A percentile compares a stretch with the other conserved stretches of the same genome.
phyloP scores from a whole-genome alignment of 805 yeast genomes.

The Candida ascalaphidarum region DNA sequence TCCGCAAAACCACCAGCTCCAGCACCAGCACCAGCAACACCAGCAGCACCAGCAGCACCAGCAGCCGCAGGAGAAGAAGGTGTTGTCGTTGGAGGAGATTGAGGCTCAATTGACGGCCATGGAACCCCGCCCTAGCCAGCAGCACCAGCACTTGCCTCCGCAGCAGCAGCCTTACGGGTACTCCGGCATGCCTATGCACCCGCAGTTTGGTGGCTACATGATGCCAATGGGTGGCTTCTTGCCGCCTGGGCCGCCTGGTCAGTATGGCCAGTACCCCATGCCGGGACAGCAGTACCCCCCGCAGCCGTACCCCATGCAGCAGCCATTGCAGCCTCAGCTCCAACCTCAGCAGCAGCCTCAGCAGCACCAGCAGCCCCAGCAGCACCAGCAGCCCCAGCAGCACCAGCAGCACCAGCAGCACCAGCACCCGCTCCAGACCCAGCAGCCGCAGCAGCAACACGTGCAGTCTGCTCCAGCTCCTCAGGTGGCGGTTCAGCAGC shows the following conservation, averaged over 20 bases:
- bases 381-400: constrained; percentile 1
- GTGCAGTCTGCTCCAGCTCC: constrained; percentile 2
- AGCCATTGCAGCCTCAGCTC: constrained; percentile 9
- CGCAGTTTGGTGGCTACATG: constrained; percentile 31
- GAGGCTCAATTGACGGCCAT: constrained; percentile 66
- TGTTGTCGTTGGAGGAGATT: constrained; percentile 72
- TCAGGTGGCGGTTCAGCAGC: constrained; percentile 3
- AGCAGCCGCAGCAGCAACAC: constrained; percentile 4
- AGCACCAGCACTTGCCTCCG: constrained; percentile 9
- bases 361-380: constrained; percentile 10
- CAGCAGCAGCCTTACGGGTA: constrained; percentile 22
- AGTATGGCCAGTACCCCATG: constrained; percentile 20
- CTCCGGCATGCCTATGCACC: constrained; percentile 22
- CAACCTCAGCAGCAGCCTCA: constrained; percentile 3
- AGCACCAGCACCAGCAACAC: constrained; percentile 7
- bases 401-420: constrained; percentile 1
- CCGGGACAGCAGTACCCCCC: constrained; percentile 16
- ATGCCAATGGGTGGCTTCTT: constrained; percentile 30
- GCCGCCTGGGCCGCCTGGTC: constrained; percentile 29
- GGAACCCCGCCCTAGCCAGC: constrained; percentile 19
- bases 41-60: constrained; percentile 6
- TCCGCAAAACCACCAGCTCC: constrained; percentile 13
- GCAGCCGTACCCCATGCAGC: constrained; percentile 11
- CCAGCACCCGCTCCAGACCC: constrained; percentile 7
- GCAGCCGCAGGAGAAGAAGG: constrained; percentile 27